Evolutionary conservation across 495 filamentous ascomycete genomes (phyloP), one percentile per base, ranked within the genome.

Genomic region (Neurospora sp.): DNA sequence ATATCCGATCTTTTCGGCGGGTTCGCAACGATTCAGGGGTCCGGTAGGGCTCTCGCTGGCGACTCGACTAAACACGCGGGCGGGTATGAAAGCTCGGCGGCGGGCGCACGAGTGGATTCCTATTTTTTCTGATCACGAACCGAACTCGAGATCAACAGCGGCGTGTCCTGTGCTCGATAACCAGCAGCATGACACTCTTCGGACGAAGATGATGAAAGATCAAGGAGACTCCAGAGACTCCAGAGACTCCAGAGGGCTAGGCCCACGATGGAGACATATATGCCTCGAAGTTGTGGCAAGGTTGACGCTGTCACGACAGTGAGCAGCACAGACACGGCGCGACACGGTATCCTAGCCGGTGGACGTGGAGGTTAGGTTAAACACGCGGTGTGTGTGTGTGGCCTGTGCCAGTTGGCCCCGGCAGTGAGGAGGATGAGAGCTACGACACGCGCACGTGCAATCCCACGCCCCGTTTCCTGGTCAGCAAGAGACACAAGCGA

Each of bases 251-350:
- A 45, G 69, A 74, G 71, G 74, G 45, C 44, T 17, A 31, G 76
- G 73, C 72, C 74, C 77, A 65, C 71, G 76, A 79, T 73, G 75
- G 73, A 75, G 76, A 79, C 70, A 78, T 79, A 78, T 80, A 79
- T 77, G 71, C 59, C 70, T 73, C 53, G 38, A 35, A 69, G 71
- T 61, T 59, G 78, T 79, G 77, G 77, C 77, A 76, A 80, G 75
- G 70, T 76, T 73, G 70, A 74, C 42, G 73, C 73, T 79, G 74
- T 73, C 74, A 74, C 76, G 70, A 74, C 76, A 70, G 73, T 35
- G 61, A 71, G 27, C 42, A 45, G 44, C 44, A 71, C 40, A 14
- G 61, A 65, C 31, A 65, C 53, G 53, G 53, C 53, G 53, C 53
- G 53, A 65, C 27, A 65, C 53, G 27, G 27, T 61, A 61, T 61